A percentile compares a stretch with the other conserved stretches of the same genome.
Conservation (phyloP, 495 filamentous ascomycete genomes). For the Penicillium daleae region DNA sequence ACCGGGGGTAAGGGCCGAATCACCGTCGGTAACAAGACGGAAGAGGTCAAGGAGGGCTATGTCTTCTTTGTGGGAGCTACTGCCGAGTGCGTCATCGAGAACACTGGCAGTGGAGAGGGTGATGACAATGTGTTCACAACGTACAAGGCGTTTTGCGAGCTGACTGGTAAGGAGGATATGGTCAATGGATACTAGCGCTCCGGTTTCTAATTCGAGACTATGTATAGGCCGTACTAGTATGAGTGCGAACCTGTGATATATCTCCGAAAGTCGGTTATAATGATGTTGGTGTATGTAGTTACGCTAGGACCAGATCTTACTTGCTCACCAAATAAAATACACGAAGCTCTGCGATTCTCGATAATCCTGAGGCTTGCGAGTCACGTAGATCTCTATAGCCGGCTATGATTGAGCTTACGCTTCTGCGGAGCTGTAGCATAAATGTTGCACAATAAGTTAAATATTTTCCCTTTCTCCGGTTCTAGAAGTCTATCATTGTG, state of each 20-base stretch:
- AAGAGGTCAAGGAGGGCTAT: constrained; percentile 76
- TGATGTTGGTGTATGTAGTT: background rate
- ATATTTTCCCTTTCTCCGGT: no score
- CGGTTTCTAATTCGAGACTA: constrained; percentile 26
- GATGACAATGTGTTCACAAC: constrained; percentile 73
- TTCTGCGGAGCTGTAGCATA: no score
- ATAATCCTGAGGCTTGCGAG: background rate
- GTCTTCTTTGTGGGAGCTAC: constrained; percentile 94
- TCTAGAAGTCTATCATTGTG: no score
- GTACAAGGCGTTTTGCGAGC: constrained; percentile 95
- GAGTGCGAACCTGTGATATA: constrained; percentile 30
- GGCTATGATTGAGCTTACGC: no score
- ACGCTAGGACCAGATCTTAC: background rate
- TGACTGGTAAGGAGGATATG: constrained; percentile 59
- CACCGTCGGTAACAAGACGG: constrained; percentile 73
- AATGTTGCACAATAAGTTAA: no score
- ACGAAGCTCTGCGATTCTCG: background rate
- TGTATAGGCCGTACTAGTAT: constrained; percentile 20
- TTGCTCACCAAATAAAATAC: background rate
- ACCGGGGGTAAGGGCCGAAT: constrained; percentile 81
- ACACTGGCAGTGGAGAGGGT: constrained; percentile 46
- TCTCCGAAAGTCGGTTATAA: background rate
- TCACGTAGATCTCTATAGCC: background rate
- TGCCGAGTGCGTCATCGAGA: constrained; percentile 81
- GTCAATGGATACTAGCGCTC: constrained; percentile 41